Conservation (phyloP, 75 land plant species). For the Chamaecyparis obtusa region DNA sequence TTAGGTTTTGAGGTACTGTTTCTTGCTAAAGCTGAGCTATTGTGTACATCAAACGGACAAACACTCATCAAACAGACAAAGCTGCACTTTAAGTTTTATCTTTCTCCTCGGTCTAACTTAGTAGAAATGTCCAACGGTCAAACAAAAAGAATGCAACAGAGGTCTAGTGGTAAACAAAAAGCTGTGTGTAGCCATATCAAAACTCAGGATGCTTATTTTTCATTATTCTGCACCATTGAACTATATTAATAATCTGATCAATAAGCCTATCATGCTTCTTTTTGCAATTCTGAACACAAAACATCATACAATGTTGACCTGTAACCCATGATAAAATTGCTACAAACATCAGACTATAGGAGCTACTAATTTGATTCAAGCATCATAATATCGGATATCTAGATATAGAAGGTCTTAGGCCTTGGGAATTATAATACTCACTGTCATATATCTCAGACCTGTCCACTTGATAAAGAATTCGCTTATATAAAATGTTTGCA, state of each 20-base stretch:
- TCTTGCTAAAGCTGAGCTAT: background rate
- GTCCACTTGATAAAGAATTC: conserved; percentile 73
- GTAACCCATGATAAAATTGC: background rate
- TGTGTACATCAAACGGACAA: background rate
- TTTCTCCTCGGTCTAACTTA: background rate
- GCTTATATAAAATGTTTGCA: conserved; percentile 61
- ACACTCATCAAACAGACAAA: background rate
- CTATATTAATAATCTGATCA: background rate
- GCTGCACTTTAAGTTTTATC: background rate
- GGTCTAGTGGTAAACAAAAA: background rate
- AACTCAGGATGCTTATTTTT: background rate
- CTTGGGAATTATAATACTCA: conserved; percentile 22
- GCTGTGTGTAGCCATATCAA: background rate
- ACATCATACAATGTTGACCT: background rate
- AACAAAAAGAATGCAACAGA: background rate
- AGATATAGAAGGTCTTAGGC: background rate
- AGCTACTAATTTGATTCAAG: background rate
- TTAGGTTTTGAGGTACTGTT: background rate
- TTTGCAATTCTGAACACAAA: background rate
- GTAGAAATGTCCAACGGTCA: background rate
- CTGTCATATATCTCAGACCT: conserved; percentile 84
- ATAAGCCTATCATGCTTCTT: background rate
- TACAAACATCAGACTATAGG: background rate
- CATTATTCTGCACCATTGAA: background rate
- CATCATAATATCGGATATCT: background rate